Percentiles rank a stretch among this genome's conserved stretches.
Evolutionary conservation across 805 yeast genomes (phyloP).

Genomic region (Cyberlindnera americana): DNA sequence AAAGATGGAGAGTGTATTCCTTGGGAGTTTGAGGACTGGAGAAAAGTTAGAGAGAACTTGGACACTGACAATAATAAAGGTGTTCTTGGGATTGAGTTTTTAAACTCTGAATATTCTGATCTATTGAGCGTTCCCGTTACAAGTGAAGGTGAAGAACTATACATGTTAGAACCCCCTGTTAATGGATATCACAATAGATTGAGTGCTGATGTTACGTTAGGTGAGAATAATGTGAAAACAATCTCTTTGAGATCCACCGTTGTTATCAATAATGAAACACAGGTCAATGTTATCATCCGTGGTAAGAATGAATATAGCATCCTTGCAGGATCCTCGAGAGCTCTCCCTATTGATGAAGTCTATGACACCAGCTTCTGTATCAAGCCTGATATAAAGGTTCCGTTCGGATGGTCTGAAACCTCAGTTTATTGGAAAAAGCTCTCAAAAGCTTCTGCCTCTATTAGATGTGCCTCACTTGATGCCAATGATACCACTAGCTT

Average conservation of each 20-base stretch:
- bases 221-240: conserved; percentile 74
- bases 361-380: conserved; percentile 55
- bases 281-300: conserved; percentile 40
- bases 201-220: conserved; percentile 64
- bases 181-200: conserved; percentile 68
- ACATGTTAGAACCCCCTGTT: conserved; percentile 59
- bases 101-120: conserved; percentile 52
- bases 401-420: conserved; percentile 67
- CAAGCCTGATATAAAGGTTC: conserved; percentile 54
- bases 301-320: conserved; percentile 39
- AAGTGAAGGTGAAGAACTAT: conserved; percentile 79
- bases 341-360: conserved; percentile 73
- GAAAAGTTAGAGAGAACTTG: conserved; percentile 73
- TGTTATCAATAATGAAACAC: conserved; percentile 60
- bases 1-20: conserved; percentile 50
- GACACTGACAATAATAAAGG: conserved; percentile 61
- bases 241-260: conserved; percentile 78
- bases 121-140: conserved; percentile 61
- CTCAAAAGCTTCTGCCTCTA: conserved; percentile 43
- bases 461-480: conserved; percentile 54
- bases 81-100: conserved; percentile 57
- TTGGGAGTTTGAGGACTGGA: conserved; percentile 97
- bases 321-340: conserved; percentile 50
- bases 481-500: conserved; percentile 43
- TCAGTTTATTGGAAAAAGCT: conserved; percentile 64